Conservation (phyloP, 2,329 filamentous ascomycete genomes). For the Ophiostoma angusticollis region DNA sequence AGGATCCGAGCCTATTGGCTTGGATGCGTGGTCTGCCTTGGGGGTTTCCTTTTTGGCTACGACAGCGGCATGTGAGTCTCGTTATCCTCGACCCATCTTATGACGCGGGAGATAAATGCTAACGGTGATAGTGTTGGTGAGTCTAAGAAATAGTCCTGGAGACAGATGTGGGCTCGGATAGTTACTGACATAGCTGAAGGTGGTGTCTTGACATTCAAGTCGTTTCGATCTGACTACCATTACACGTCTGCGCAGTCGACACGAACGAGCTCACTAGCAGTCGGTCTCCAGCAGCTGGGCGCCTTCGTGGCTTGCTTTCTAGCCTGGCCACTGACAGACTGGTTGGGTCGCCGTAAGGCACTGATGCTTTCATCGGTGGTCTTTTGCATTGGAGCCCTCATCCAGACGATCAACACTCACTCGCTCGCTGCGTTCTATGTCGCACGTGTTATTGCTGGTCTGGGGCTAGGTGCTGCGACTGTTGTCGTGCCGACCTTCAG, state of each 20-base stretch:
- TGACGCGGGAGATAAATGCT: too few relatives aligned
- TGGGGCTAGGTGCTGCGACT: too few relatives aligned
- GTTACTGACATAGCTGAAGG: too few relatives aligned
- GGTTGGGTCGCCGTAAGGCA: conserved; percentile 4
- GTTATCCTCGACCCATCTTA: too few relatives aligned
- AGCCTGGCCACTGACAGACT: conserved; percentile 40
- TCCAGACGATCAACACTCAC: conserved; percentile 7
- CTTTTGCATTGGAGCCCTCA: conserved; percentile 6
- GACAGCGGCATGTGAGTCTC: conserved; percentile 5
- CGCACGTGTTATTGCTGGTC: too few relatives aligned
- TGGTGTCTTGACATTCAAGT: too few relatives aligned
- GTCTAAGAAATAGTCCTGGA: not conserved
- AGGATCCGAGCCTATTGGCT: conserved; percentile 3
- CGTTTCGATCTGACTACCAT: conserved; percentile 13
- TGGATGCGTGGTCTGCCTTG: conserved; percentile 1
- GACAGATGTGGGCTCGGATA: too few relatives aligned
- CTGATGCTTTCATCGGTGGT: conserved; percentile 5
- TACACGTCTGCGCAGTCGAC: conserved; percentile 6
- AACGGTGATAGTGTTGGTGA: conserved; percentile 1
- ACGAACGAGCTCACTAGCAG: conserved; percentile 42
- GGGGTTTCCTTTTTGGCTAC: conserved; percentile 6
- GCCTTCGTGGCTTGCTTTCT: conserved; percentile 55
- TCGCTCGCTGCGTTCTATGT: conserved; percentile 21
- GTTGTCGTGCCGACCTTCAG: conserved; percentile 32
- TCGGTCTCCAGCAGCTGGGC: conserved; percentile 53